phyloP scores from a whole-genome alignment of 768 basidiomycete genomes.

The Flagelloscypha sp. region DNA sequence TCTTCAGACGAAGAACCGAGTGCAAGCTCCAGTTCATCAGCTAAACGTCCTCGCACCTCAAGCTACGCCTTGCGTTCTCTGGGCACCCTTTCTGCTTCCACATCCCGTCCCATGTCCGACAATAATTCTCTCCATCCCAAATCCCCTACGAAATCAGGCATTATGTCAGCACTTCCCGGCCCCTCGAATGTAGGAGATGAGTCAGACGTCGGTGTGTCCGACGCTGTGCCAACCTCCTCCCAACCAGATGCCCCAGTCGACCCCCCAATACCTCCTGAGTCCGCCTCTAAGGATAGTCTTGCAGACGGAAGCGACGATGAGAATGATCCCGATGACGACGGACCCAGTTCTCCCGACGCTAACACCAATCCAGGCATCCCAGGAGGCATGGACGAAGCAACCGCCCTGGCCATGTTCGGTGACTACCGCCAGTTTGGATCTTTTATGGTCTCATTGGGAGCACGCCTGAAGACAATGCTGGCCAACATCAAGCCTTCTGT shows the following conservation, averaged over 20 bases:
- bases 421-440: conserved; percentile 84
- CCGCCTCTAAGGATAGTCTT: too few species aligned
- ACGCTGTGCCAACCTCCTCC: too few species aligned
- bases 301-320: conserved; percentile 21
- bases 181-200: too few species aligned
- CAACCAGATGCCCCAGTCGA: too few species aligned
- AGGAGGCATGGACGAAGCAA: conserved; percentile 55
- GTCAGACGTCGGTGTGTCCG: too few species aligned
- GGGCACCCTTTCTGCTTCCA: conserved; percentile 37
- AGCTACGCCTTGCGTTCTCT: conserved; percentile 63
- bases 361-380: conserved; percentile 31
- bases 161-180: too few species aligned
- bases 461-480: conserved; percentile 84
- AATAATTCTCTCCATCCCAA: too few species aligned
- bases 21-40: conserved; percentile 37
- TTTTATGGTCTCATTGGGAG: conserved; percentile 86
- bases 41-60: conserved; percentile 55
- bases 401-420: conserved; percentile 75
- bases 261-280: too few species aligned
- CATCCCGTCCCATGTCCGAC: too few species aligned
- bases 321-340: conserved; percentile 28
- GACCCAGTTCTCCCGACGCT: conserved; percentile 26
- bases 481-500: conserved; percentile 81
- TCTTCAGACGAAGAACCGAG: conserved; percentile 58
- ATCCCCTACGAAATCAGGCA: too few species aligned